These are phyloP conservation scores for Penicillium herquei DNA, from an alignment of 495 filamentous ascomycete species.

Conservation along the genomic window DNA sequence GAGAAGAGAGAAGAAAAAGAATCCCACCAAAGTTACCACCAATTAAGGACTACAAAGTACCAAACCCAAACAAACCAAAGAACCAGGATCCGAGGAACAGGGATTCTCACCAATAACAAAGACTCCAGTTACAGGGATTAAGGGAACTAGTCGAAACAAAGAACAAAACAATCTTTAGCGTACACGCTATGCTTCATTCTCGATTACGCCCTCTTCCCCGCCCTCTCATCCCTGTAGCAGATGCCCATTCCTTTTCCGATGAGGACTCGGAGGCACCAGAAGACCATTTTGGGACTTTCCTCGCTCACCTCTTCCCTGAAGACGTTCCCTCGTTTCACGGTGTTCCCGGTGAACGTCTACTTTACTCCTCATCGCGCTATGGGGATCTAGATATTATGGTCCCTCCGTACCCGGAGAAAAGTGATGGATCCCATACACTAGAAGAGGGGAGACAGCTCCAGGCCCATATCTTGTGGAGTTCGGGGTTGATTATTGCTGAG, in stretches of 20 bases:
- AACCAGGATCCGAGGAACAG: no score
- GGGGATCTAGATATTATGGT: conserved; percentile 49
- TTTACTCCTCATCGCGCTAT: conserved; percentile 64
- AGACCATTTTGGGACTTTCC: conserved; percentile 62
- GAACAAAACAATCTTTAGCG: neutral
- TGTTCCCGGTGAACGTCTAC: conserved; percentile 61
- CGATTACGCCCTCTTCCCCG: conserved; percentile 34
- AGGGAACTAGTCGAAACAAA: neutral
- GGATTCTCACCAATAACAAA: neutral
- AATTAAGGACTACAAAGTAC: no score
- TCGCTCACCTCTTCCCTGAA: conserved; percentile 74
- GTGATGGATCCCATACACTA: conserved; percentile 20
- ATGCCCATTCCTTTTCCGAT: conserved; percentile 4
- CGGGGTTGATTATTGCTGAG: conserved; percentile 70
- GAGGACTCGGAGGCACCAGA: conserved; percentile 43
- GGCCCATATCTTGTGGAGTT: conserved; percentile 85
- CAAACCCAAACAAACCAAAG: no score
- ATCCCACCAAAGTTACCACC: neutral
- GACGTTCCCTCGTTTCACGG: conserved; percentile 73
- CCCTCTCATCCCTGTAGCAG: conserved; percentile 7
- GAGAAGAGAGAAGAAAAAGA: neutral
- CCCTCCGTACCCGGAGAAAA: conserved; percentile 36
- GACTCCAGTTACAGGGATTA: neutral
- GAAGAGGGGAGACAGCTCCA: conserved; percentile 65
- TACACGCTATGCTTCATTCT: conserved; percentile 28